These are phyloP conservation scores for Fusarium hainanense DNA, from an alignment of 2,329 filamentous ascomycete species.

Conservation along the genomic window DNA sequence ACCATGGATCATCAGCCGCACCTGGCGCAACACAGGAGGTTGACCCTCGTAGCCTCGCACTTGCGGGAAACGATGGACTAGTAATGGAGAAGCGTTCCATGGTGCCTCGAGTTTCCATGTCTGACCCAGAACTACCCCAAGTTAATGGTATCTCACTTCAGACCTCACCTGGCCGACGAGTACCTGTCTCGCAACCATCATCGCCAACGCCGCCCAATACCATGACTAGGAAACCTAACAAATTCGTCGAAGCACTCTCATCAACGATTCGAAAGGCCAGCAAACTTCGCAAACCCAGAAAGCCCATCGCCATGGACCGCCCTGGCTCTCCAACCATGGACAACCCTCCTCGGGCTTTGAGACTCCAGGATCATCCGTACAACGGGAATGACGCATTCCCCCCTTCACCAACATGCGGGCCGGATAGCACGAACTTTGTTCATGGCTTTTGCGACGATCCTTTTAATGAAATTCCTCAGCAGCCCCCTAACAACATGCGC, in stretches of 20 bases:
- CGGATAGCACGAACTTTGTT: slow-evolving; percentile 48
- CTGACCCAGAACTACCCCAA: slow-evolving; percentile 60
- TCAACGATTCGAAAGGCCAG: slow-evolving; percentile 56
- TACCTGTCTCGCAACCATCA: slow-evolving; percentile 47
- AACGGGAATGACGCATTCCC: slow-evolving; percentile 41
- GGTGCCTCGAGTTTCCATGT: slow-evolving; percentile 55
- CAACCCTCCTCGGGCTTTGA: slow-evolving; percentile 50
- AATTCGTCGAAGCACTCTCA: slow-evolving; percentile 56
- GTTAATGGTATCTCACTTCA: slow-evolving; percentile 61
- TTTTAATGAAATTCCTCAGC: slow-evolving; percentile 49
- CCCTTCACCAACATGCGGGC: slow-evolving; percentile 46
- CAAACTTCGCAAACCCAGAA: slow-evolving; percentile 49
- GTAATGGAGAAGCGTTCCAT: slow-evolving; percentile 36
- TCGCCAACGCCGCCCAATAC: slow-evolving; percentile 50
- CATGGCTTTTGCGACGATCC: slow-evolving; percentile 55
- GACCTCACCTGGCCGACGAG: slow-evolving; percentile 48
- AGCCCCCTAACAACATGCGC: slow-evolving; percentile 42
- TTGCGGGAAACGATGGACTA: slow-evolving; percentile 29
- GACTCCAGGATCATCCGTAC: slow-evolving; percentile 46
- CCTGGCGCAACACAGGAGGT: slow-evolving; percentile 43
- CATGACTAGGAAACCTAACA: slow-evolving; percentile 51
- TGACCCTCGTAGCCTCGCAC: slow-evolving; percentile 46
- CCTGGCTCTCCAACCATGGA: slow-evolving; percentile 50
- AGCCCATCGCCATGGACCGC: slow-evolving; percentile 39
- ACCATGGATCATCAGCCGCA: slow-evolving; percentile 32